These are phyloP conservation scores for Triangularia setosa DNA, from an alignment of 2,329 filamentous ascomycete species.

Conservation along the genomic window DNA sequence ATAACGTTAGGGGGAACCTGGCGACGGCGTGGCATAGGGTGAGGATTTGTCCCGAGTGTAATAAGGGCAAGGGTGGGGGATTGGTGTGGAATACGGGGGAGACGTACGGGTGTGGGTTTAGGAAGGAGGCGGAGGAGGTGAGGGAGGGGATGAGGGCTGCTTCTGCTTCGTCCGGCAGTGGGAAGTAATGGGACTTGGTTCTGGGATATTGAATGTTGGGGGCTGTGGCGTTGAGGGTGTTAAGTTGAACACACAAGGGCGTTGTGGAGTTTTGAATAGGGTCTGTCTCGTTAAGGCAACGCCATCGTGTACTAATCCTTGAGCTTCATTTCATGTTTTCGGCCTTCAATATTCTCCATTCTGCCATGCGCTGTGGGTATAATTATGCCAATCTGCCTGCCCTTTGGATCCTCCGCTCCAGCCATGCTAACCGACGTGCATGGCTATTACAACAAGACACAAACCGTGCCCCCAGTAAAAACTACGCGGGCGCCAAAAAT, in stretches of 20 bases:
- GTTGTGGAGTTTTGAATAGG: no score
- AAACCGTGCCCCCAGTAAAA: not conserved
- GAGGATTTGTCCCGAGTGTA: conserved; percentile 34
- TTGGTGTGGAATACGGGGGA: conserved; percentile 30
- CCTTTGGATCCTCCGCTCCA: no score
- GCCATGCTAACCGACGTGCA: no score
- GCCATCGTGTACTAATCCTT: no score
- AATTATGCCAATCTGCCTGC: no score
- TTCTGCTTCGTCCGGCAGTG: not conserved
- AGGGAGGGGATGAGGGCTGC: conserved; percentile 12
- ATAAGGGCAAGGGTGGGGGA: conserved; percentile 2
- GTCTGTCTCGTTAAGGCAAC: no score
- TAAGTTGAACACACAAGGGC: no score
- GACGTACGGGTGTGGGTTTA: conserved; percentile 29
- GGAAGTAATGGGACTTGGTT: not conserved
- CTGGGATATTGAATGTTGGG: not conserved
- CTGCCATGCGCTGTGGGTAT: no score
- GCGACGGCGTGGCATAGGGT: conserved; percentile 66
- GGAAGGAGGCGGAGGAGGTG: conserved; percentile 24
- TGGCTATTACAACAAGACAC: no score
- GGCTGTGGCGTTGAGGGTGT: no score
- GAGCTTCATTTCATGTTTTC: no score
- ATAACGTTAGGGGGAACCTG: conserved; percentile 61
- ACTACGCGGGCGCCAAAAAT: conserved; percentile 31
- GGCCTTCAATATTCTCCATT: no score